Conservation (phyloP, 192 early-diverging fungal species). For the Fimicolochytrium jonesii region DNA sequence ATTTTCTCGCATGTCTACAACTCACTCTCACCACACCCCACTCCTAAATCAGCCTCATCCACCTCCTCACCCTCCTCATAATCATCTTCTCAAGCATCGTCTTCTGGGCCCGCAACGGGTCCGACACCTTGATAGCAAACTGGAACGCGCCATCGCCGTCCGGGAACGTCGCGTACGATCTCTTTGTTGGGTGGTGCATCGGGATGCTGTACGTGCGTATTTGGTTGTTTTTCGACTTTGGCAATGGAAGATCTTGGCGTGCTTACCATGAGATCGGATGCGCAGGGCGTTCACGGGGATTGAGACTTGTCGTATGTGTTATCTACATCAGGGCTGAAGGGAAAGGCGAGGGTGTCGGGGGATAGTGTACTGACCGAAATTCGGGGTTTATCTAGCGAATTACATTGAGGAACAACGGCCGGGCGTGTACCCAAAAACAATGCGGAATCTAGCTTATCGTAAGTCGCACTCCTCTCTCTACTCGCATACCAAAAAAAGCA, state of each 20-base stretch:
- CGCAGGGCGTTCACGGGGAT: conserved; percentile 39
- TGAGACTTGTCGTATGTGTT: conserved; percentile 29
- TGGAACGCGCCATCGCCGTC: conserved; percentile 37
- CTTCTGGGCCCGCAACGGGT: conserved; percentile 38
- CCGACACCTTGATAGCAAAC: conserved; percentile 36
- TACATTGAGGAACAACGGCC: conserved; percentile 57
- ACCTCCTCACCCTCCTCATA: conserved; percentile 39
- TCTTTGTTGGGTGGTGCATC: conserved; percentile 53
- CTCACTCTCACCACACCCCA: too few species aligned
- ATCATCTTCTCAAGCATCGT: conserved; percentile 40
- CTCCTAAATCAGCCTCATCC: conserved; percentile 25
- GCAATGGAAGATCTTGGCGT: too few species aligned
- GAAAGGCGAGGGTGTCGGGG: too few species aligned
- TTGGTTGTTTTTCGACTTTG: too few species aligned
- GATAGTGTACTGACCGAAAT: too few species aligned
- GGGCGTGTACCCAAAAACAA: conserved; percentile 51
- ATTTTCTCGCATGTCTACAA: too few species aligned
- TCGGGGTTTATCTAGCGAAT: conserved; percentile 40
- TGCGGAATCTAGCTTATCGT: conserved; percentile 51
- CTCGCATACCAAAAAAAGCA: too few species aligned
- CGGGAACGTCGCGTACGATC: conserved; percentile 26
- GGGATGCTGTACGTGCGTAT: conserved; percentile 44
- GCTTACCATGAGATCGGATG: too few species aligned
- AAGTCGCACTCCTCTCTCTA: not conserved
- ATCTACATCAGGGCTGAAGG: too few species aligned